These are phyloP conservation scores for Eucalyptus erythrocorys DNA, from an alignment of 345 rosid genomes.

Conservation along the genomic window DNA sequence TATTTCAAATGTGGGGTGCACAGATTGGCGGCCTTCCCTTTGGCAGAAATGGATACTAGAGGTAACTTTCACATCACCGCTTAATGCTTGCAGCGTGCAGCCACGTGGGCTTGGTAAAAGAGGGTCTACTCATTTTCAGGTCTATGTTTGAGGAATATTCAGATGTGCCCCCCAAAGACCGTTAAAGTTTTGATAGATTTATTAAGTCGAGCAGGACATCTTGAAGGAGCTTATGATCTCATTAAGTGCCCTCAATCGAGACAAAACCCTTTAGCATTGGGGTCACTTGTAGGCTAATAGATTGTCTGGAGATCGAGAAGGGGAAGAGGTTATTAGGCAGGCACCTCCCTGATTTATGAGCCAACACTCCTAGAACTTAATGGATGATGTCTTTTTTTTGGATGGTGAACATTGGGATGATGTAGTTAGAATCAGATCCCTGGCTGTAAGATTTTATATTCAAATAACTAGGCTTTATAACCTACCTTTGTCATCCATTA, in stretches of 20 bases:
- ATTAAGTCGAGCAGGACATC: not conserved
- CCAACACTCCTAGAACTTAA: not conserved
- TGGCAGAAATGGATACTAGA: not conserved
- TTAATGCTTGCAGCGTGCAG: not conserved
- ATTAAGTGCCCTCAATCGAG: not conserved
- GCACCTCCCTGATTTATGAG: not conserved
- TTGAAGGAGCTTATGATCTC: not conserved
- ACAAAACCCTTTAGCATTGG: not conserved
- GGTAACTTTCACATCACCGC: not conserved
- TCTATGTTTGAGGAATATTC: not conserved
- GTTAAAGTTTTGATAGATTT: not conserved
- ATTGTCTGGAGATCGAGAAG: not conserved
- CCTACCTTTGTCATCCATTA: not conserved
- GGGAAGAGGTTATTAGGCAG: not conserved
- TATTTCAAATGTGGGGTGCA: not conserved
- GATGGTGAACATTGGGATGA: not conserved
- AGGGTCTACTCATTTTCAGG: not conserved
- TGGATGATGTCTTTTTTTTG: not conserved
- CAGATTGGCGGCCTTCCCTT: not conserved
- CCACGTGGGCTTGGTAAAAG: not conserved
- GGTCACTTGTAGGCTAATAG: not conserved
- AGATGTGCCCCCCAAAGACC: not conserved
- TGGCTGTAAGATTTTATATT: not conserved
- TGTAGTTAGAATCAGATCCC: not conserved
- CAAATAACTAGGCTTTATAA: not conserved